Conservation (phyloP, 2,329 filamentous ascomycete species). For the Trichoderma semiorbis region DNA sequence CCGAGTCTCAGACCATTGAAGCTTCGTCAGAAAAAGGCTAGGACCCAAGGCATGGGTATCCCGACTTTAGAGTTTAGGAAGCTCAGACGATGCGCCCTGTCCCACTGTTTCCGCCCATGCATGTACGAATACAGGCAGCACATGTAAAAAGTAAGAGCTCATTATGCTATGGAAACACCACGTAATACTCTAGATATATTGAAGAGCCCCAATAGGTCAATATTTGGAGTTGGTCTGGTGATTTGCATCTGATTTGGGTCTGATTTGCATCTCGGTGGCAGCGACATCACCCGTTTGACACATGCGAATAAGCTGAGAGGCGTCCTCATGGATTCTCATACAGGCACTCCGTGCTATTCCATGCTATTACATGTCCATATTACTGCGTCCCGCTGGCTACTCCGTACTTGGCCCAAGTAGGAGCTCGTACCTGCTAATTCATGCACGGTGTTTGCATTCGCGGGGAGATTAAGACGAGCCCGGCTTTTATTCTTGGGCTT, state of each 20-base stretch:
- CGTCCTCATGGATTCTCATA: not conserved
- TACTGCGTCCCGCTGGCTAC: not conserved
- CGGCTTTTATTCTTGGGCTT: not conserved
- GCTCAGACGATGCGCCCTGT: slow-evolving; percentile 9
- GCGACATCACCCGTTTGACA: not conserved
- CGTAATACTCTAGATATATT: not conserved
- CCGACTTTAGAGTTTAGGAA: not conserved
- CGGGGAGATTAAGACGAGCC: not conserved
- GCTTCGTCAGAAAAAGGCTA: slow-evolving; percentile 12
- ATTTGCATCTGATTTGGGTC: not conserved
- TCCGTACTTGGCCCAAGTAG: not conserved
- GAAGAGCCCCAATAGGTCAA: not conserved
- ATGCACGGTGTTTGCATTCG: not conserved
- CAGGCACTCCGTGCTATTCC: not conserved
- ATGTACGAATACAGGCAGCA: not conserved
- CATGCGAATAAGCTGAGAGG: slow-evolving; percentile 16
- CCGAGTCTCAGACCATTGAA: slow-evolving; percentile 11
- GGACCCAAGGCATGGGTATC: slow-evolving; percentile 9
- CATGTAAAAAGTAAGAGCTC: not conserved
- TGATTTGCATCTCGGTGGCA: not conserved
- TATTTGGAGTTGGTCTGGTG: not conserved
- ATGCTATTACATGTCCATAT: too few relatives aligned
- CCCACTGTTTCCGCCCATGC: not conserved
- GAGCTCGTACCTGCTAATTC: not conserved
- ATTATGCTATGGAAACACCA: not conserved